Evolutionary conservation across 225 moss, liverwort and hornwort species (phyloP).

Genomic region (Sphagnum tenellum): DNA sequence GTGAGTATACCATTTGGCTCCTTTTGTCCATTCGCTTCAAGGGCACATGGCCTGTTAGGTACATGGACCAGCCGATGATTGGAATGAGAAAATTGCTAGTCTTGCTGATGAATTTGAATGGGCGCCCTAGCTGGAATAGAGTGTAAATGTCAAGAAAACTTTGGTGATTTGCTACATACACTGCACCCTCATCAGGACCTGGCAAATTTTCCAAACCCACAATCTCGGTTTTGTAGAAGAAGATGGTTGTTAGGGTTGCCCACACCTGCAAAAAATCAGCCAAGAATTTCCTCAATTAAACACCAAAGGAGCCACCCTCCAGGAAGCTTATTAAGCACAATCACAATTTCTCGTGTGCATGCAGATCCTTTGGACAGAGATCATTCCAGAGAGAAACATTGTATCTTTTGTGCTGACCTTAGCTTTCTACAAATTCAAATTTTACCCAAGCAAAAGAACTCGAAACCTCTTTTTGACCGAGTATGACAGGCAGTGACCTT

Average conservation of each 20-base stretch:
- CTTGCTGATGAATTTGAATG: constrained; percentile 99
- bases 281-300: no score
- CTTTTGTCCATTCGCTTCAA: constrained; percentile 72
- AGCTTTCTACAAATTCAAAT: no score
- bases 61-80: constrained; percentile 93
- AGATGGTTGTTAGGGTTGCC: constrained; percentile 57
- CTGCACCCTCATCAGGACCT: constrained; percentile 66
- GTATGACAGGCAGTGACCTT: constrained; percentile 19
- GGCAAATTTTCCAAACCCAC: constrained; percentile 90
- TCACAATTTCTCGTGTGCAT: no score
- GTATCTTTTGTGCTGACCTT: no score
- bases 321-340: no score
- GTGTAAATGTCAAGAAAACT: constrained; percentile 96
- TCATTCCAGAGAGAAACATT: no score
- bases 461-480: no score
- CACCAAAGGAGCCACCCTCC: no score
- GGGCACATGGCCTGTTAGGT: constrained; percentile 85
- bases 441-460: no score
- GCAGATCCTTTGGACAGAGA: no score
- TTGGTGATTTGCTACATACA: constrained; percentile 95
- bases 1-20: constrained; percentile 57
- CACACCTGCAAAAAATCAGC: constrained; percentile 32
- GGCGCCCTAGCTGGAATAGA: constrained; percentile 76
- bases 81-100: constrained; percentile 93
- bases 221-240: constrained; percentile 87